Conservation (phyloP, 2,329 filamentous ascomycete genomes). For the Aspergillus aculeatinus region DNA sequence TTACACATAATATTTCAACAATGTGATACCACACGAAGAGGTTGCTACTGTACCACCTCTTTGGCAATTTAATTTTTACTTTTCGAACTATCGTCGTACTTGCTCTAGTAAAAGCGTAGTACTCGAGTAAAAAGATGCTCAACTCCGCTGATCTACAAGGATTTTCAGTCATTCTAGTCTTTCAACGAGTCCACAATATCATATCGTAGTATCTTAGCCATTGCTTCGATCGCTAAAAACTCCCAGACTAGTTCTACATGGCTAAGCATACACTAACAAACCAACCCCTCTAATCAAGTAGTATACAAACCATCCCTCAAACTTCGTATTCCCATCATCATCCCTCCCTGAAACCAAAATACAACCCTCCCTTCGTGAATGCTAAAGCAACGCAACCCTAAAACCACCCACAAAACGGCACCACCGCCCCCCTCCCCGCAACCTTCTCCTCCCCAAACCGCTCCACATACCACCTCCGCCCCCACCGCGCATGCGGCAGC, state of each 20-base stretch:
- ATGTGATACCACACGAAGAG: constrained; percentile 28
- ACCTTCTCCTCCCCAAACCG: constrained; percentile 85
- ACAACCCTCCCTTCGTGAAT: not conserved
- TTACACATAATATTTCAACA: constrained; percentile 38
- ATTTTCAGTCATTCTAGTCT: too few relatives aligned
- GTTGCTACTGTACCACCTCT: constrained; percentile 15
- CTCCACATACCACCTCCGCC: constrained; percentile 80
- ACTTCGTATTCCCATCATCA: too few relatives aligned
- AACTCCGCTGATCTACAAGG: too few relatives aligned
- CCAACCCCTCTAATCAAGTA: too few relatives aligned
- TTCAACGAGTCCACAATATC: too few relatives aligned
- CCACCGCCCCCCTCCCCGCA: constrained; percentile 69
- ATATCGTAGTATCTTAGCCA: too few relatives aligned
- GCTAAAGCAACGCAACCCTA: constrained; percentile 18
- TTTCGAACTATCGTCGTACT: not conserved
- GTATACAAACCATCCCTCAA: too few relatives aligned
- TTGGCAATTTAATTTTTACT: constrained; percentile 5
- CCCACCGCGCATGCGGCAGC: constrained; percentile 79
- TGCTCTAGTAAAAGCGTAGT: too few relatives aligned
- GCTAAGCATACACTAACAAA: too few relatives aligned
- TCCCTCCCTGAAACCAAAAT: not conserved
- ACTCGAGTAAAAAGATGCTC: too few relatives aligned
- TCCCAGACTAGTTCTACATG: too few relatives aligned
- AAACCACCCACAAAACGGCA: constrained; percentile 54
- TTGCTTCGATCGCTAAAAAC: too few relatives aligned